These are phyloP conservation scores for Lactarius tabidus DNA, from an alignment of 768 basidiomycete genomes.

Conservation along the genomic window DNA sequence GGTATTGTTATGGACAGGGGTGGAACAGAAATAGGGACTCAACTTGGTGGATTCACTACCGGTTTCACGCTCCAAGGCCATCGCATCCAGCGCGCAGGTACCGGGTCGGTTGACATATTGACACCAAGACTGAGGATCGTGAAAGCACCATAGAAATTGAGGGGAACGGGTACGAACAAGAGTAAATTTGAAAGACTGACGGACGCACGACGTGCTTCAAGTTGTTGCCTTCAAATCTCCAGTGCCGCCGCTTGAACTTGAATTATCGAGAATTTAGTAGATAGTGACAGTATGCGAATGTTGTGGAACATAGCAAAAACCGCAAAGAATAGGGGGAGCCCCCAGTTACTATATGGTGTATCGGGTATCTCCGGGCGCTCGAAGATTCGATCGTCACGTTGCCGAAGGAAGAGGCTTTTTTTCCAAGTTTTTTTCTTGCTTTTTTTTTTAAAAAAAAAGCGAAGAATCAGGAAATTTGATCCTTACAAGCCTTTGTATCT, in stretches of 20 bases:
- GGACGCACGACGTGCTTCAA: neutral
- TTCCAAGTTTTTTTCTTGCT: no score
- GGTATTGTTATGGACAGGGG: neutral
- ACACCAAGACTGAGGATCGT: neutral
- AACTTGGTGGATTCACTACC: neutral
- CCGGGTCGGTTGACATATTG: neutral
- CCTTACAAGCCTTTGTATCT: neutral
- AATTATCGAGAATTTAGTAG: neutral
- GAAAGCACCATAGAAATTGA: neutral
- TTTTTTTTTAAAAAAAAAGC: no score
- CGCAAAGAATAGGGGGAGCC: no score
- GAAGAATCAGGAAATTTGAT: no score
- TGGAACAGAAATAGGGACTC: neutral
- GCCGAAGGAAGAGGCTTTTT: no score
- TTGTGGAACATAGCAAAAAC: neutral
- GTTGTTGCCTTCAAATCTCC: neutral
- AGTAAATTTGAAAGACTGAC: neutral
- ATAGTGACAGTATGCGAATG: neutral
- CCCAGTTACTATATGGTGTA: no score
- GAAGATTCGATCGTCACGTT: no score
- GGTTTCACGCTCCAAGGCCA: neutral
- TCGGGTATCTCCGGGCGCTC: neutral
- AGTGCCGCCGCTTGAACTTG: neutral
- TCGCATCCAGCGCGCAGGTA: neutral
- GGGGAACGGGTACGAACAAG: neutral